Conservation (phyloP, 805 yeast species). For the Wickerhamomyces hampshirensis region DNA sequence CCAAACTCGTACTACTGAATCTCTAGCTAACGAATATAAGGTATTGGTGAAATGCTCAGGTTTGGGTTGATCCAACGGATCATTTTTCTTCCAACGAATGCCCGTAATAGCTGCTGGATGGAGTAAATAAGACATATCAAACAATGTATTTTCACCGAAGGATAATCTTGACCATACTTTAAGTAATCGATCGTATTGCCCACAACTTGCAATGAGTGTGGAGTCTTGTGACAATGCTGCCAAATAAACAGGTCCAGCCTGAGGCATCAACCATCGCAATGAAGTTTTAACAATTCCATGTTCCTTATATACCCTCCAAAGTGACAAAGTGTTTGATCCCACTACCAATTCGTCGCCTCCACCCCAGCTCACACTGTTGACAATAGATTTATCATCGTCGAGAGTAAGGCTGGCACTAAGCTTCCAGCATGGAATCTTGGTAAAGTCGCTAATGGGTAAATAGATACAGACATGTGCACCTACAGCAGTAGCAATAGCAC, state of each 20-base stretch:
- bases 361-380: conserved; percentile 54
- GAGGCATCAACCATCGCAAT: conserved; percentile 36
- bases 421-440: conserved; percentile 42
- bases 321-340: conserved; percentile 51
- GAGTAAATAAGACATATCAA: conserved; percentile 64
- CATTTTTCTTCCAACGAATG: conserved; percentile 51
- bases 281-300: conserved; percentile 35
- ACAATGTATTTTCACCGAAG: conserved; percentile 57
- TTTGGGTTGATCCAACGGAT: conserved; percentile 17
- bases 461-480: conserved; percentile 41
- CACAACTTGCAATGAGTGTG: conserved; percentile 58
- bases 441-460: conserved; percentile 49
- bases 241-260: conserved; percentile 56
- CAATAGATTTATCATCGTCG: conserved; percentile 27
- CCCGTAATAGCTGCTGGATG: conserved; percentile 56
- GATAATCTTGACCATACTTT: conserved; percentile 76
- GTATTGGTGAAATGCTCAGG: conserved; percentile 41
- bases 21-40: conserved; percentile 62
- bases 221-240: conserved; percentile 65
- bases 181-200: conserved; percentile 58
- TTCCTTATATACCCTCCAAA: conserved; percentile 47
- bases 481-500: conserved; percentile 54
- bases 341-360: conserved; percentile 47
- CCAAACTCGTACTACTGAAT: conserved; percentile 62
- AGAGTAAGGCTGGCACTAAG: conserved; percentile 26